Conservation (phyloP, 2,329 filamentous ascomycete genomes). For the Drechslerella dactyloides region DNA sequence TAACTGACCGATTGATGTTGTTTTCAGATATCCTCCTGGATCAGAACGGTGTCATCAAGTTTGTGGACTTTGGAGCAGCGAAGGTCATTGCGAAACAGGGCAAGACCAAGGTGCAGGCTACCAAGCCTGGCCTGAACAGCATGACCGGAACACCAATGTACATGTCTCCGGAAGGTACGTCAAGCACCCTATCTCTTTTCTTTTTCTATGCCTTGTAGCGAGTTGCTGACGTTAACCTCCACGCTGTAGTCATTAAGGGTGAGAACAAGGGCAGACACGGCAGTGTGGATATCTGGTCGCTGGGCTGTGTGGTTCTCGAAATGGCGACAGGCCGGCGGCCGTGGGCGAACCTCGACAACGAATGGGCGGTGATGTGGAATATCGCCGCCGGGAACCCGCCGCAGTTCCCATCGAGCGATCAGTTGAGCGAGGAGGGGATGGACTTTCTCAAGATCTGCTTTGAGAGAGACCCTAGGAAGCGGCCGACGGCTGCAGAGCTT, state of each 20-base stretch:
- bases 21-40: constrained; percentile 84
- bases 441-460: constrained; percentile 91
- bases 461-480: constrained; percentile 76
- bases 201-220: not conserved
- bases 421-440: constrained; percentile 81
- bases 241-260: constrained; percentile 77
- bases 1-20: constrained; percentile 53
- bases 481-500: constrained; percentile 83
- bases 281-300: constrained; percentile 91
- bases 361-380: constrained; percentile 99
- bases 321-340: constrained; percentile 95
- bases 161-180: constrained; percentile 83
- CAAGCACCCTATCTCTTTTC: no score
- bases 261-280: constrained; percentile 80
- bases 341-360: constrained; percentile 95
- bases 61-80: constrained; percentile 96
- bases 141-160: constrained; percentile 99
- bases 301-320: constrained; percentile 94
- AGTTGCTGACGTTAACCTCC: constrained; percentile 1
- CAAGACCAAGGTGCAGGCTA: constrained; percentile 79
- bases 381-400: constrained; percentile 96
- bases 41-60: constrained; percentile 98
- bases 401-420: constrained; percentile 78
- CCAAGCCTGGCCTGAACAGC: constrained; percentile 68
- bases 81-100: constrained; percentile 96